phyloP scores from a whole-genome alignment of 345 rosid species.

The Syzygium jambos region DNA sequence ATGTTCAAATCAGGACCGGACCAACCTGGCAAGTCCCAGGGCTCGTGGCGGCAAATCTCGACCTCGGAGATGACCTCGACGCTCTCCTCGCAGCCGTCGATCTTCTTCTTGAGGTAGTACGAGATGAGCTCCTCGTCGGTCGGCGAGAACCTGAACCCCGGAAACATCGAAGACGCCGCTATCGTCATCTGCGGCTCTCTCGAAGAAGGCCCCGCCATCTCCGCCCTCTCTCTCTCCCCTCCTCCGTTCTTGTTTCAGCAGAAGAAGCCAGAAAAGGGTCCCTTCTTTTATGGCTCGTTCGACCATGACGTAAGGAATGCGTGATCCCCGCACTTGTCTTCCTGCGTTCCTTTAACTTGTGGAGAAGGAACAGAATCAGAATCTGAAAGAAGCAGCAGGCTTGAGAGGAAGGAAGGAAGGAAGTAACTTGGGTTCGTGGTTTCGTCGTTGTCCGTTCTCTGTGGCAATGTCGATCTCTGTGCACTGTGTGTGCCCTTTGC shows the following conservation, averaged over 20 bases:
- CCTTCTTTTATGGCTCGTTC: not conserved
- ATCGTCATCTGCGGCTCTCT: conserved; percentile 57
- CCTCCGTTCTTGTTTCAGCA: not conserved
- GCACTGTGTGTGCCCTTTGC: not conserved
- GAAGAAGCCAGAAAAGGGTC: not conserved
- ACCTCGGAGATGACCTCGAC: conserved; percentile 68
- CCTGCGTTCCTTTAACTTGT: not conserved
- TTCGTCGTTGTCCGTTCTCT: not conserved
- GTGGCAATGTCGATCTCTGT: not conserved
- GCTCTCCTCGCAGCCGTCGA: conserved; percentile 54
- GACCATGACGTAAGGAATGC: not conserved
- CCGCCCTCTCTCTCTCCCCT: not conserved
- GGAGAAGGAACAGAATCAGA: conserved; percentile 2
- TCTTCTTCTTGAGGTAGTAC: conserved; percentile 66
- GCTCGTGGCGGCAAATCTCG: conserved; percentile 68
- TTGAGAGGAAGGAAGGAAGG: not conserved
- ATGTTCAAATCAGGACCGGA: not conserved
- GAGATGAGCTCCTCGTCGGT: conserved; percentile 76
- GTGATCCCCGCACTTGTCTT: not conserved
- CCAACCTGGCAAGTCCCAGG: conserved; percentile 91
- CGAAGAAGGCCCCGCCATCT: conserved; percentile 16
- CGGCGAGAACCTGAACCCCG: conserved; percentile 83
- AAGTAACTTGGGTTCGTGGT: not conserved
- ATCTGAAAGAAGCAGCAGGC: not conserved
- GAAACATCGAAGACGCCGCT: conserved; percentile 59